phyloP scores from a whole-genome alignment of 495 filamentous ascomycete genomes.

The Lasiosphaeriaceae sp. region DNA sequence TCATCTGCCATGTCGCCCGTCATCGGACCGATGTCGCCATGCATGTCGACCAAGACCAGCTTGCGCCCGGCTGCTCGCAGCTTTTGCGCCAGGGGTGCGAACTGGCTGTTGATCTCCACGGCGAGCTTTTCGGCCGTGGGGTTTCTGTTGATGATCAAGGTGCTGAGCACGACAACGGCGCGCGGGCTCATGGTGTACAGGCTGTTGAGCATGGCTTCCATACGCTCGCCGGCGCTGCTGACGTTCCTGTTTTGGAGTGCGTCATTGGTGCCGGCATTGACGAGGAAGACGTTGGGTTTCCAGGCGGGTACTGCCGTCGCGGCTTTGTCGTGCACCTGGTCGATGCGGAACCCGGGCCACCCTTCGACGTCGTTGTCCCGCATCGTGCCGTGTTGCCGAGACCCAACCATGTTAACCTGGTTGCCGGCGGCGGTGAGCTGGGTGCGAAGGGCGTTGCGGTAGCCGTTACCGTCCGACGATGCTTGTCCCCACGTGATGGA shows the following conservation, averaged over 20 bases:
- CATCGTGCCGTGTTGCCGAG: slow-evolving; percentile 43
- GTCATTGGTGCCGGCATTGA: slow-evolving; percentile 51
- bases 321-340: slow-evolving; percentile 38
- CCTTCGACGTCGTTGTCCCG: slow-evolving; percentile 51
- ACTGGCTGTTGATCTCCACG: slow-evolving; percentile 37
- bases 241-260: slow-evolving; percentile 26
- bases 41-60: slow-evolving; percentile 50
- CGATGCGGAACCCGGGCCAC: slow-evolving; percentile 44
- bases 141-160: slow-evolving; percentile 39
- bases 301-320: slow-evolving; percentile 18
- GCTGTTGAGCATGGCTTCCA: slow-evolving; percentile 34
- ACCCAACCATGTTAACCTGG: slow-evolving; percentile 51
- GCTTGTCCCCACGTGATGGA: slow-evolving; percentile 50
- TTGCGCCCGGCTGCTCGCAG: slow-evolving; percentile 26
- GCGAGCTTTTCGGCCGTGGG: slow-evolving; percentile 23
- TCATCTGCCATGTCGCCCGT: slow-evolving; percentile 39
- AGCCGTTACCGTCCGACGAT: slow-evolving; percentile 35
- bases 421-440: slow-evolving; percentile 26
- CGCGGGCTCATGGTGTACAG: slow-evolving; percentile 37
- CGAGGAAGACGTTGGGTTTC: slow-evolving; percentile 48
- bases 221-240: slow-evolving; percentile 27
- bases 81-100: slow-evolving; percentile 25
- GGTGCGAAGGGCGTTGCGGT: slow-evolving; percentile 27
- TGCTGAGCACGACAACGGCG: slow-evolving; percentile 47
- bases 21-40: slow-evolving; percentile 16